Evolutionary conservation across 768 basidiomycete species (phyloP), one percentile per base, ranked within the genome.

Genomic region (Agaricus bisporus): DNA sequence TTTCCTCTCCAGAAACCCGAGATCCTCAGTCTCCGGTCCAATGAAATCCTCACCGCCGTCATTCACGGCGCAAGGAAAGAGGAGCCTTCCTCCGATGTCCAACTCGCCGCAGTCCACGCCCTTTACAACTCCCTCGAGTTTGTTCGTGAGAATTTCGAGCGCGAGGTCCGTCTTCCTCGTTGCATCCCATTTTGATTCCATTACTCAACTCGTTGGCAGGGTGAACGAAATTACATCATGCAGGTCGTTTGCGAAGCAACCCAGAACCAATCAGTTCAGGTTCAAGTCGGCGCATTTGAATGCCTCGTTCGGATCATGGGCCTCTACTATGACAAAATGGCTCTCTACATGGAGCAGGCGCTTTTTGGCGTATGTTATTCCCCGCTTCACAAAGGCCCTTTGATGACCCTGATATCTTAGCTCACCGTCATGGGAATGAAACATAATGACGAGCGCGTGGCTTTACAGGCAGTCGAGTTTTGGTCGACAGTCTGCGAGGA

Each of bases 151-250:
- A 99, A 99, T 70, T 98, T 99, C 65, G 92, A 97, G 60, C 86
- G 94, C 47, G 97, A 98, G 77, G 95, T 95, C 58, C 49, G 83
- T 74, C 41, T 22, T 38, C 39, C 48, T 58, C 17, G 44, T 18
- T 35, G 35, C 22, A 32, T 46, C 26, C 36, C 11, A n/a, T 43
- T 43, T 12, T 26, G 32, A 56, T 20, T 35, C 36, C 25, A 48
- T 49, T 22, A 69, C 32, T 49, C 28, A 51, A 49, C 22, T 22
- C 50, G 41, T 22, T 55, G 11, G 2, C 64, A 98, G 93, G 97
- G 97, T 60, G 97, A 99, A 70, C 84, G 97, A 45, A 99, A 98
- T 72, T 98, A 97, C 73, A 98, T 99, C 70, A 99, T 99, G 97
- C 97, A 99, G 74, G 94, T 98, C 41, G 91, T 98, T 15, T 99